phyloP scores from a whole-genome alignment of 176 grass and related monocot genomes.

The bread wheat (Triticum aestivum) region IWGSC_CS_RefSeq_v2.1 NC_057810.1:261528547-261529046 shows the following conservation, averaged over 20 bases:
- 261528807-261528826: not conserved
- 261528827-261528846: not conserved
- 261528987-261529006: no score
- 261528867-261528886: not conserved
- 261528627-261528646: not conserved
- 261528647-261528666: not conserved
- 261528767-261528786: slow-evolving; percentile 46
- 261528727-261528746: not conserved
- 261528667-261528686: not conserved
- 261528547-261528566: not conserved
- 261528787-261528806: slow-evolving; percentile 45
- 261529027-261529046: no score
- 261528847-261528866: not conserved
- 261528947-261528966: no score
- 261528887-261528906: no score
- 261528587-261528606: not conserved
- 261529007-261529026: no score
- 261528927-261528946: no score
- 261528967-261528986: no score
- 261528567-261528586: not conserved
- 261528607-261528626: not conserved
- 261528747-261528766: slow-evolving; percentile 50
- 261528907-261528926: no score
- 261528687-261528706: not conserved
- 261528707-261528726: not conserved